A percentile compares a stretch with the other conserved stretches of the same genome.
Evolutionary conservation across 768 basidiomycete genomes (phyloP).

Genomic region (Boletellus emodensis): DNA sequence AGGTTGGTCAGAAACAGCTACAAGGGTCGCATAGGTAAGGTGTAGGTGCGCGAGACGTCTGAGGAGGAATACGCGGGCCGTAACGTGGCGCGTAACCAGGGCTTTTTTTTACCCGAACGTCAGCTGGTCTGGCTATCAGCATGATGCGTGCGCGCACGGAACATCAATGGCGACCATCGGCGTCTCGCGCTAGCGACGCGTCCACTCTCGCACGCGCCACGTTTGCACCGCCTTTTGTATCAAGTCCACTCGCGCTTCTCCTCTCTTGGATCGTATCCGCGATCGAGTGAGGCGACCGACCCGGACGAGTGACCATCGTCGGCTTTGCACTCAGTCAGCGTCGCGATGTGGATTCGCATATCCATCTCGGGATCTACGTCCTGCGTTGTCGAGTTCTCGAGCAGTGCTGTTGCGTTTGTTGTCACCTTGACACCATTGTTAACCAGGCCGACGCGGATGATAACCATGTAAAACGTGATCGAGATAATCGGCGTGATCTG

Average conservation of each 20-base stretch:
- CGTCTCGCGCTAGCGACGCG: no score
- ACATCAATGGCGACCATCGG: no score
- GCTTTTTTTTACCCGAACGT: no score
- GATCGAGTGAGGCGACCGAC: background rate
- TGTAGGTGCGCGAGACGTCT: no score
- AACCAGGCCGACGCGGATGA: constrained; percentile 34
- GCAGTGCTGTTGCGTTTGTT: background rate
- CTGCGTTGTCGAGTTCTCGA: background rate
- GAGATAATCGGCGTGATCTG: constrained; percentile 37
- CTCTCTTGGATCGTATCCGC: background rate
- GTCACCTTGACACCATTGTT: background rate
- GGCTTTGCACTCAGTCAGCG: background rate
- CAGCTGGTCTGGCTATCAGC: no score
- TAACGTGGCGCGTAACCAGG: no score
- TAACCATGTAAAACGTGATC: constrained; percentile 43
- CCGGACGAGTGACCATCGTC: background rate
- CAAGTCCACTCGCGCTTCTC: background rate
- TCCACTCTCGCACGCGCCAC: no score
- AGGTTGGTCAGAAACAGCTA: no score
- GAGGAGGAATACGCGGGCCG: no score
- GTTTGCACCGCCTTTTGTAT: no score
- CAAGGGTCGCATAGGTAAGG: no score
- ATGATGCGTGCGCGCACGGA: no score
- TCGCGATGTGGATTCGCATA: constrained; percentile 2
- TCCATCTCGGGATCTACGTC: background rate